Evolutionary conservation across 148 eudicot species (phyloP).

Genomic region (Salicornia ramosissima): DNA sequence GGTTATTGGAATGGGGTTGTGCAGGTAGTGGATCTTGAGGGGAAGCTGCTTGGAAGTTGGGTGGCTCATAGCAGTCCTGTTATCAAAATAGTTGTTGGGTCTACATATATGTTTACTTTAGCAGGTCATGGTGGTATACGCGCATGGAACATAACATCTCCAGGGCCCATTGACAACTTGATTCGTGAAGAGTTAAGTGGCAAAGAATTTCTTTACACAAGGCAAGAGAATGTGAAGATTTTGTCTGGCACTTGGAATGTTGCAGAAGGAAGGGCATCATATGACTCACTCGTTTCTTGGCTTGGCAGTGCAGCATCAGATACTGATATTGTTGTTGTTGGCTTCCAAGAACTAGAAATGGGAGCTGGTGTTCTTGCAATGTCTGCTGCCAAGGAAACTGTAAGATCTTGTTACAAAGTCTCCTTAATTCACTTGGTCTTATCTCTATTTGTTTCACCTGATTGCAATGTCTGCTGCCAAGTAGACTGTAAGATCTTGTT

Average conservation of each 20-base stretch:
- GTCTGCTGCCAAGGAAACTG: constrained; percentile 99
- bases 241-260: constrained; percentile 98
- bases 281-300: constrained; percentile 88
- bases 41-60: constrained; percentile 77
- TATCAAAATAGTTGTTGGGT: constrained; percentile 64
- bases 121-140: constrained; percentile 93
- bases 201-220: constrained; percentile 78
- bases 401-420: constrained; percentile 32
- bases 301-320: constrained; percentile 70
- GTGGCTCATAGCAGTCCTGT: constrained; percentile 64
- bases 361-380: constrained; percentile 97
- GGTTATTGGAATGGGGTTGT: constrained; percentile 76
- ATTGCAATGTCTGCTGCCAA: constrained; percentile 86
- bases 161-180: constrained; percentile 71
- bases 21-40: constrained; percentile 72
- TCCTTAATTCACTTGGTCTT: neutral
- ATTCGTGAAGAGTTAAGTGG: constrained; percentile 63
- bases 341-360: constrained; percentile 98
- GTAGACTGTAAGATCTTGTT: constrained; percentile 65
- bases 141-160: constrained; percentile 85
- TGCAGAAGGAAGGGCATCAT: constrained; percentile 81
- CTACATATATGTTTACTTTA: constrained; percentile 66
- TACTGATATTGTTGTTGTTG: constrained; percentile 72
- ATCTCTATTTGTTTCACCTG: neutral
- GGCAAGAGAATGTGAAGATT: constrained; percentile 65